Percentiles rank a stretch among this genome's conserved stretches.
phyloP scores from a whole-genome alignment of 805 yeast genomes.

The Grigorovia jiainica region DNA sequence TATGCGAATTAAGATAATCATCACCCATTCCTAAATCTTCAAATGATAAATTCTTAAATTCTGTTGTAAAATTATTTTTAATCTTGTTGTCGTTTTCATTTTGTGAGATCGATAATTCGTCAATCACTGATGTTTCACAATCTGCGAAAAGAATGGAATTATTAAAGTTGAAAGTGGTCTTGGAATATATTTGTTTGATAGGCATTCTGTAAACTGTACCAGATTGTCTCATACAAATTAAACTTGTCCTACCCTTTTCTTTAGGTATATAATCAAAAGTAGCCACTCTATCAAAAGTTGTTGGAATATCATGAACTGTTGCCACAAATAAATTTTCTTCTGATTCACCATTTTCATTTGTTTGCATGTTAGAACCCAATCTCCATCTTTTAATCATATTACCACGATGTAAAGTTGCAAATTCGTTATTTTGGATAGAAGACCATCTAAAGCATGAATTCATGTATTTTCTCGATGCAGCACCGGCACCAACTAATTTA shows the following conservation, averaged over 20 bases:
- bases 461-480: slow-evolving; percentile 48
- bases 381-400: slow-evolving; percentile 74
- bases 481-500: slow-evolving; percentile 46
- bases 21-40: slow-evolving; percentile 27
- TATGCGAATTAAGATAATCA: slow-evolving; percentile 9
- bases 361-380: slow-evolving; percentile 45
- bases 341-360: slow-evolving; percentile 11
- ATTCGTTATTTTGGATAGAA: slow-evolving; percentile 55
- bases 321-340: slow-evolving; percentile 64
- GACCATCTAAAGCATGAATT: slow-evolving; percentile 65
- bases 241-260: slow-evolving; percentile 48
- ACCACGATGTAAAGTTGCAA: slow-evolving; percentile 73
- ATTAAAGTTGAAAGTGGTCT: slow-evolving; percentile 55
- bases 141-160: slow-evolving; percentile 55
- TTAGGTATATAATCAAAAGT: slow-evolving; percentile 74
- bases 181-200: slow-evolving; percentile 54
- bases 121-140: slow-evolving; percentile 22
- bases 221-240: slow-evolving; percentile 83
- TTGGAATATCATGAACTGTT: slow-evolving; percentile 60
- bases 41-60: slow-evolving; percentile 19
- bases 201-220: slow-evolving; percentile 81
- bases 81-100: slow-evolving; percentile 11
- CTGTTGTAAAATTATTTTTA: slow-evolving; percentile 14
- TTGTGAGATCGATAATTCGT: slow-evolving; percentile 20
- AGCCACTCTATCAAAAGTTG: slow-evolving; percentile 72